phyloP scores from a whole-genome alignment of 768 basidiomycete genomes.

The Auricularia heimuer region DNA sequence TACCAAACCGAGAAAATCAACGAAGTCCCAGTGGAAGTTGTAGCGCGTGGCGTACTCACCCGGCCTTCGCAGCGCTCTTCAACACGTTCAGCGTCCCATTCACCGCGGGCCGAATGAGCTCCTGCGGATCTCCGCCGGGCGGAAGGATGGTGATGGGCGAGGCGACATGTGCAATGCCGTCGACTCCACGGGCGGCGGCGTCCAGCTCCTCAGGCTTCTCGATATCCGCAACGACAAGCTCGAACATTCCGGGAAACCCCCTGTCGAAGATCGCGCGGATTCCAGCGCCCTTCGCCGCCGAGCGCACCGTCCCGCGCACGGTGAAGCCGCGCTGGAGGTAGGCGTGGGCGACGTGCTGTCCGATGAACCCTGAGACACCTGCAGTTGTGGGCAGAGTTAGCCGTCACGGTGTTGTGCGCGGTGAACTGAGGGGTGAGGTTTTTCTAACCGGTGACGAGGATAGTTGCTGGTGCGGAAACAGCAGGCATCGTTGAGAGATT shows the following conservation, averaged over 20 bases:
- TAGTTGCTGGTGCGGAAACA: too few species aligned
- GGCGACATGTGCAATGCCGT: neutral
- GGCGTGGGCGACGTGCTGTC: neutral
- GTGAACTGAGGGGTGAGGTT: too few species aligned
- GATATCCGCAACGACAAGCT: conserved; percentile 29
- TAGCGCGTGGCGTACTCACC: conserved; percentile 4
- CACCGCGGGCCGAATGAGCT: conserved; percentile 25
- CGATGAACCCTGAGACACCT: too few species aligned
- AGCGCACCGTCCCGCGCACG: conserved; percentile 30
- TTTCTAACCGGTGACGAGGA: too few species aligned
- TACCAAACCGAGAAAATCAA: neutral
- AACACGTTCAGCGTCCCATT: conserved; percentile 26
- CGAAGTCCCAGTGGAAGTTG: neutral
- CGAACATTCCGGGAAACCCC: conserved; percentile 13
- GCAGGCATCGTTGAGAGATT: too few species aligned
- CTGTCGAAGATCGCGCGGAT: conserved; percentile 12
- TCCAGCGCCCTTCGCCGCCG: conserved; percentile 24
- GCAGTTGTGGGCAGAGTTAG: too few species aligned
- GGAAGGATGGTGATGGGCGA: neutral
- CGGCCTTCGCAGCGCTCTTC: conserved; percentile 10
- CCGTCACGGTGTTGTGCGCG: too few species aligned
- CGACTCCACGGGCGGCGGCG: neutral
- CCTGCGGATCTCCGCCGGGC: conserved; percentile 6
- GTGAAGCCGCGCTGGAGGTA: conserved; percentile 19
- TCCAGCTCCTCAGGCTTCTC: conserved; percentile 15